Evolutionary conservation across 2,329 filamentous ascomycete species (phyloP).

Genomic region (Exophiala oligosperma): DNA sequence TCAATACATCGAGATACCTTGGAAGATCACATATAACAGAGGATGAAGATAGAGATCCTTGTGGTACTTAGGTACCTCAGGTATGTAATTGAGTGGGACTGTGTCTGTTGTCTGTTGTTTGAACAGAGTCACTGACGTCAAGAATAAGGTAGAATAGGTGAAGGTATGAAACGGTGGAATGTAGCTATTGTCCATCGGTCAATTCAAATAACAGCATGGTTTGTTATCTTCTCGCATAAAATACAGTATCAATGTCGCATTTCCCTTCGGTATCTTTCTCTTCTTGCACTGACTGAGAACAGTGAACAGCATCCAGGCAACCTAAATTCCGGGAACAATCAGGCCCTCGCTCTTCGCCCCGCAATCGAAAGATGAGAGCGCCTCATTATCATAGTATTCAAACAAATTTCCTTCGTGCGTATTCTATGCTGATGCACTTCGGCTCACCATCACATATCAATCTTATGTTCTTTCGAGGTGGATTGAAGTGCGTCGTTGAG

Average conservation of each 20-base stretch:
- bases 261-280: background rate
- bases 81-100: too few species aligned
- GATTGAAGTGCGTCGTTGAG: too few species aligned
- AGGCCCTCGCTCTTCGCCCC: background rate
- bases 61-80: too few species aligned
- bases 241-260: background rate
- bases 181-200: too few species aligned
- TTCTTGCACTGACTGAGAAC: conserved; percentile 3
- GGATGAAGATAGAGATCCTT: too few species aligned
- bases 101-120: too few species aligned
- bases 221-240: background rate
- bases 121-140: background rate
- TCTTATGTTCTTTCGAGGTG: too few species aligned
- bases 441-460: background rate
- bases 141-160: background rate
- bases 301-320: background rate
- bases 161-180: too few species aligned
- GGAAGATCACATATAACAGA: too few species aligned
- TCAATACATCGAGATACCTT: too few species aligned
- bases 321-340: background rate
- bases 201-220: background rate
- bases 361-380: background rate
- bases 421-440: background rate
- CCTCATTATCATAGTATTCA: background rate
- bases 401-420: conserved; percentile 2